Conservation (phyloP, 2,329 filamentous ascomycete species). For the Diplocarpon mali region DNA sequence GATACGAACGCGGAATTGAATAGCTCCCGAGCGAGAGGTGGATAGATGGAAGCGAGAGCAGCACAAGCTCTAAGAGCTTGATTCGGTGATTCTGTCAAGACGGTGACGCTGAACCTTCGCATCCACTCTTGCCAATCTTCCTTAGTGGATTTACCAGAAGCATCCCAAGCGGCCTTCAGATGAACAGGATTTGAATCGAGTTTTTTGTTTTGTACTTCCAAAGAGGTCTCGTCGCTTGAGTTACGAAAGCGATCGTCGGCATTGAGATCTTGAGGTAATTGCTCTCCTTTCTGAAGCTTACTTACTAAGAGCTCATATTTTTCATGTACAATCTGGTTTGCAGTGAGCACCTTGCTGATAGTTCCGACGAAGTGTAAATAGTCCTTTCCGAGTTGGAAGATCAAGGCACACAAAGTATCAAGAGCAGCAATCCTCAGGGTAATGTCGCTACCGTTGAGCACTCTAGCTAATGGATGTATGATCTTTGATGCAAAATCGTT, state of each 20-base stretch:
- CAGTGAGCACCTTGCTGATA: conserved; percentile 75
- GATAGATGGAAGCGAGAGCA: conserved; percentile 79
- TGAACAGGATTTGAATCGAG: conserved; percentile 96
- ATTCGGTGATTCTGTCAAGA: conserved; percentile 90
- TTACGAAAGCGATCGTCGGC: conserved; percentile 73
- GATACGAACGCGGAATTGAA: conserved; percentile 99
- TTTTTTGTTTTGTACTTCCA: conserved; percentile 84
- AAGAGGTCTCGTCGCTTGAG: conserved; percentile 66
- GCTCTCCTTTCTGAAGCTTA: conserved; percentile 89
- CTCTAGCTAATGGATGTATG: conserved; percentile 80
- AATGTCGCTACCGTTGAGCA: conserved; percentile 64
- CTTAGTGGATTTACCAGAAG: conserved; percentile 89
- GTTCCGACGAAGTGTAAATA: conserved; percentile 91
- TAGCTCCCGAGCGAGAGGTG: conserved; percentile 80
- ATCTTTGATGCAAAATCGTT: conserved; percentile 96
- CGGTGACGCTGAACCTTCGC: conserved; percentile 85
- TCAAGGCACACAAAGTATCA: conserved; percentile 88
- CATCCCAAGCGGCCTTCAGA: conserved; percentile 94
- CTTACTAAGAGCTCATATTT: conserved; percentile 89
- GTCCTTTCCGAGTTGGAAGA: conserved; percentile 91
- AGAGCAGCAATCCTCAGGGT: conserved; percentile 70
- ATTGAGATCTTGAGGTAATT: conserved; percentile 87
- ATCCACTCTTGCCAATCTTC: conserved; percentile 99
- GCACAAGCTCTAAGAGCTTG: conserved; percentile 91
- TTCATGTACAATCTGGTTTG: conserved; percentile 72